A percentile compares a stretch with the other conserved stretches of the same genome.
These are phyloP conservation scores for Spiraea crenata DNA, from an alignment of 331 rosid genomes.

Conservation along the genomic window DNA sequence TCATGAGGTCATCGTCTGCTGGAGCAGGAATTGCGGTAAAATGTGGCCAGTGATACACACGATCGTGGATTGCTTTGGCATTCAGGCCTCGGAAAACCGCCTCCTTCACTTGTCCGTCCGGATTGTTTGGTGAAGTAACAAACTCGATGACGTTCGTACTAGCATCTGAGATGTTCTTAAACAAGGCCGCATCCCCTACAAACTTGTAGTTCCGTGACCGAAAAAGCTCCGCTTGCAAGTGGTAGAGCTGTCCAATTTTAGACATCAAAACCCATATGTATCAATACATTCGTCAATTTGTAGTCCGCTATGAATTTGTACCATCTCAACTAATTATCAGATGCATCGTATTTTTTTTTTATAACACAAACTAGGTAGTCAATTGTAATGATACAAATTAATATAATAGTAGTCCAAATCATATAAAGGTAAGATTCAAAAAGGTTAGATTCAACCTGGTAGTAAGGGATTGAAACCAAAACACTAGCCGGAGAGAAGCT, in stretches of 20 bases:
- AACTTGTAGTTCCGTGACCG: conserved; percentile 29
- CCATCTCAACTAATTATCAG: no score
- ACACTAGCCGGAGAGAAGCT: conserved; percentile 36
- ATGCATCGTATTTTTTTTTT: no score
- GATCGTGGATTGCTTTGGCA: conserved; percentile 37
- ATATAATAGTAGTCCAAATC: no score
- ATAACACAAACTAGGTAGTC: no score
- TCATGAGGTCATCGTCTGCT: conserved; percentile 48
- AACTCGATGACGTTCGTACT: conserved; percentile 37
- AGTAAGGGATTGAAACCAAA: conserved; percentile 45
- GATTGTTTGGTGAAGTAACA: conserved; percentile 67
- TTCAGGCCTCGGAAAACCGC: conserved; percentile 32
- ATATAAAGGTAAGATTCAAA: not conserved
- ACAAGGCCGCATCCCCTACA: conserved; percentile 38
- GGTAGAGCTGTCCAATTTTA: conserved; percentile 25
- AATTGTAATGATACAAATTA: no score
- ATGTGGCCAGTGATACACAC: conserved; percentile 63
- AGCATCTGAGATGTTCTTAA: conserved; percentile 28
- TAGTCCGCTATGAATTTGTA: no score
- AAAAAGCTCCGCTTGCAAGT: conserved; percentile 41
- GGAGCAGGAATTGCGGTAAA: conserved; percentile 55
- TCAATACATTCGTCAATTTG: no score
- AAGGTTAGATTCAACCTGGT: conserved; percentile 20
- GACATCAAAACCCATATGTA: not conserved
- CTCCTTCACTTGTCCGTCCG: conserved; percentile 45